Evolutionary conservation across 352 stramenopile species (phyloP), one percentile per base, ranked within the genome.

Genomic region (Globisporangium rhizosaccharum): DNA sequence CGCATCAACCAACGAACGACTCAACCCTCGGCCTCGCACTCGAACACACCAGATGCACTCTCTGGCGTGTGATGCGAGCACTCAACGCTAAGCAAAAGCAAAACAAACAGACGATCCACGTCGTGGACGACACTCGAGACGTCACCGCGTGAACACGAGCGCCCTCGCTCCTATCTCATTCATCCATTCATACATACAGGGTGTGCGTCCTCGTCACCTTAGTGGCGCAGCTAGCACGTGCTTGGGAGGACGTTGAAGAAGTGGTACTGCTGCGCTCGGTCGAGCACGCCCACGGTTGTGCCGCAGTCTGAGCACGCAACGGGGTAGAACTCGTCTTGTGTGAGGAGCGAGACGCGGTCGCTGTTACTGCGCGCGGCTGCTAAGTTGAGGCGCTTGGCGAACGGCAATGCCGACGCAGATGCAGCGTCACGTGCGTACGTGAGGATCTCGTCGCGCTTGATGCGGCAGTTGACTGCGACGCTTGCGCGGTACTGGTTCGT

Each of bases 211-310:
- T 36, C 2, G 47, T 25, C 15, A n/a, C n/a, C n/a, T n/a, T n/a
- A n/a, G n/a, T n/a, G 9, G 15, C 30, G 37, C 18, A 23, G n/a
- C 59, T 79, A 81, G 53, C 57, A 76, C 50, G 71, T 83, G 57
- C 81, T 88, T 17, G 82, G 82, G 59, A 91, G 68, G 26, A 79
- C 70, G 66, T 91, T 91, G 62, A 91, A 91, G 55, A 91, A 91
- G 56, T 91, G 79, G 56, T 80, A 91, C 44, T 77, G 68, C 63
- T 79, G 69, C 14, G 81, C 51, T 12, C 36, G 66, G 57, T 91
- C 82, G 61, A 76, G 88, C 8, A 90, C 79, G 23, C 79, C 83
- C 17, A 90, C 83, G 18, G 75, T 82, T 2, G 83, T 93, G 48
- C 73, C 68, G 55, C 83, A 93, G 57, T 93, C 83, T 0, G 83